Evolutionary conservation across 306 rosid species (phyloP), one percentile per base, ranked within the genome.

Genomic region (Sicyos edulis): DNA sequence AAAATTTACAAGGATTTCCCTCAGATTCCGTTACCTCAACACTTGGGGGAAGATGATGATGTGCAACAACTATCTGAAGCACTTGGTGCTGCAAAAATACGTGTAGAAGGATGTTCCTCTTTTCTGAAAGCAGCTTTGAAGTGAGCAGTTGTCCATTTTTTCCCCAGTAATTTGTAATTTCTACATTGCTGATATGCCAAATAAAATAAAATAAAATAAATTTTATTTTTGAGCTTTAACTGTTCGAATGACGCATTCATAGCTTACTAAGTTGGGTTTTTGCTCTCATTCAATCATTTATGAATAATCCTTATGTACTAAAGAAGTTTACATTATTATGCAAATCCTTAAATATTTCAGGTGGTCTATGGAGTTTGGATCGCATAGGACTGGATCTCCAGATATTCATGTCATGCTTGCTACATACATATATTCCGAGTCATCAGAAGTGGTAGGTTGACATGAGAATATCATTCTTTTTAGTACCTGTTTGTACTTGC

Each of bases 341-440:
- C 5, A 52, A 50, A 65, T 17, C 12, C 20, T 72, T 60, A 7
- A 50, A 58, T 75, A 29, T 47, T 72, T 71, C 85, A 95, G 99
- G 85, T 91, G 97, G 97, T 95, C 99, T 61, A 87, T 86, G 5
- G 97, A 86, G 74, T 89, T 79, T 87, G 99, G 92, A 81, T 84
- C 82, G 67, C 77, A 71, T 42, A 79, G 71, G 65, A 50, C 26
- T 87, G 99, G 96, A 72, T 83, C 97, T 81, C 89, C 96, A 42
- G 95, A 91, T 64, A 77, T 91, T 76, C 96, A 95, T 82, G 81
- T 81, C 74, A 87, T 95, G 95, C 83, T 95, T 57, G 99, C 95
- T 24, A 89, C 89, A 52, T 91, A 95, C 78, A 81, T 95, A 45
- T 95, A 85, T 85, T 91, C 92, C 52, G 98, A 88, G 81, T 88